phyloP scores from a whole-genome alignment of 1,284 basidiomycete species.

The Peniophora sp. region DNA sequence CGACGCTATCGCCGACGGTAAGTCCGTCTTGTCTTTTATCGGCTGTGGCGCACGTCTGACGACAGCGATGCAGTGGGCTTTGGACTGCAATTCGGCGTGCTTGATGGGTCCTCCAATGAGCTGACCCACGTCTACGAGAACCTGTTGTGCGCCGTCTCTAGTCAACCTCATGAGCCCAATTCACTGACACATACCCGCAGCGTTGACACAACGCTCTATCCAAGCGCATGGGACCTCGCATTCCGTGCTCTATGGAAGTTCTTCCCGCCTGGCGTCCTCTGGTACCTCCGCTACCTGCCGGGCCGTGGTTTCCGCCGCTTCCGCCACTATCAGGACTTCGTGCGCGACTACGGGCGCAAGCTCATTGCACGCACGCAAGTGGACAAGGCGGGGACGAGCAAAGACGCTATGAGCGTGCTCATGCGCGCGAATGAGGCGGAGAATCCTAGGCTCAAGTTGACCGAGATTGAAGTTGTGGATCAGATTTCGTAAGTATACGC shows the following conservation, averaged over 20 bases:
- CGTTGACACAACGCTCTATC: constrained; percentile 12
- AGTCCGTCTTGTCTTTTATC: not conserved
- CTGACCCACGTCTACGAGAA: constrained; percentile 17
- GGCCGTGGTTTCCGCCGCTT: constrained; percentile 16
- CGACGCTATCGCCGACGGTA: constrained; percentile 25
- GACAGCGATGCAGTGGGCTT: constrained; percentile 18
- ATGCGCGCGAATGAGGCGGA: constrained; percentile 16
- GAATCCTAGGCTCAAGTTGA: constrained; percentile 13
- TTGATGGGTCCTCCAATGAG: constrained; percentile 17
- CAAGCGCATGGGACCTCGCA: constrained; percentile 8
- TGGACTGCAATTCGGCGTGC: constrained; percentile 19
- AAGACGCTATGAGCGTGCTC: constrained; percentile 22
- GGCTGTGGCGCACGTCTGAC: not conserved
- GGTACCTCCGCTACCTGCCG: constrained; percentile 16
- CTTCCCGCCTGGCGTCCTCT: constrained; percentile 13
- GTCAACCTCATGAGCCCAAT: not conserved
- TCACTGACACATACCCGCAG: constrained; percentile 2
- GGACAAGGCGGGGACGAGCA: constrained; percentile 4
- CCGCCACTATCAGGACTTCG: constrained; percentile 12
- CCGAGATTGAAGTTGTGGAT: constrained; percentile 19
- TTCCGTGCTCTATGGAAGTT: constrained; percentile 18
- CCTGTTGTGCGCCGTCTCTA: constrained; percentile 20
- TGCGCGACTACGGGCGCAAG: constrained; percentile 17
- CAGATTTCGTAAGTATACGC: constrained; percentile 14
- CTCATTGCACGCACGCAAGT: too few relatives aligned